phyloP scores from a whole-genome alignment of 495 filamentous ascomycete species.

The Podospora sp. region DNA sequence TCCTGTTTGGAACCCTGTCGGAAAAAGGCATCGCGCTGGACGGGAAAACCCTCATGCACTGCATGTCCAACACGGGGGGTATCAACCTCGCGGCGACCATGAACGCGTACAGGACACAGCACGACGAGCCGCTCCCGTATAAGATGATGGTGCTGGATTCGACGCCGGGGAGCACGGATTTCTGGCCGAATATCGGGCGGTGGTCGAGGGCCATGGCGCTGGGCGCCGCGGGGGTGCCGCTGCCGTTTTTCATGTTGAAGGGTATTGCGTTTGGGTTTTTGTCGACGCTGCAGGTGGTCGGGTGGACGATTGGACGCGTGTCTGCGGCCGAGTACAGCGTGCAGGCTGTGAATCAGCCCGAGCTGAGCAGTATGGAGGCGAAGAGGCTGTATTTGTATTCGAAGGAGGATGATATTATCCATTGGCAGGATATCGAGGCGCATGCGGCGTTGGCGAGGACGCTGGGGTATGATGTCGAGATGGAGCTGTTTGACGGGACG shows the following conservation, averaged over 20 bases:
- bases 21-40: conserved; percentile 7
- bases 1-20: conserved; percentile 1
- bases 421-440: conserved; percentile 55
- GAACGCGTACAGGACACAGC: conserved; percentile 44
- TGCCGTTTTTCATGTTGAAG: conserved; percentile 48
- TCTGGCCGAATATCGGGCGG: conserved; percentile 48
- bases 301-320: conserved; percentile 36
- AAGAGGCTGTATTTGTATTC: conserved; percentile 54
- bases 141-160: conserved; percentile 53
- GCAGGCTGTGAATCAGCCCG: conserved; percentile 39
- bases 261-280: conserved; percentile 46
- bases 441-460: conserved; percentile 49
- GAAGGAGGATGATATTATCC: conserved; percentile 58
- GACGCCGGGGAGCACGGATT: conserved; percentile 53
- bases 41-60: conserved; percentile 46
- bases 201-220: conserved; percentile 58
- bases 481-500: conserved; percentile 55
- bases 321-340: conserved; percentile 41
- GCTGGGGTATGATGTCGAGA: conserved; percentile 45
- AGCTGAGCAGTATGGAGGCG: conserved; percentile 32
- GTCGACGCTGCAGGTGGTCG: conserved; percentile 32
- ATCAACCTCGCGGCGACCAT: conserved; percentile 53
- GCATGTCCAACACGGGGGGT: conserved; percentile 57
- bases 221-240: conserved; percentile 45
- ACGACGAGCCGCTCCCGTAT: conserved; percentile 44